Evolutionary conservation across 371 early-diverging fungal species (phyloP).

Genomic region (Dichotomocladium elegans): DNA sequence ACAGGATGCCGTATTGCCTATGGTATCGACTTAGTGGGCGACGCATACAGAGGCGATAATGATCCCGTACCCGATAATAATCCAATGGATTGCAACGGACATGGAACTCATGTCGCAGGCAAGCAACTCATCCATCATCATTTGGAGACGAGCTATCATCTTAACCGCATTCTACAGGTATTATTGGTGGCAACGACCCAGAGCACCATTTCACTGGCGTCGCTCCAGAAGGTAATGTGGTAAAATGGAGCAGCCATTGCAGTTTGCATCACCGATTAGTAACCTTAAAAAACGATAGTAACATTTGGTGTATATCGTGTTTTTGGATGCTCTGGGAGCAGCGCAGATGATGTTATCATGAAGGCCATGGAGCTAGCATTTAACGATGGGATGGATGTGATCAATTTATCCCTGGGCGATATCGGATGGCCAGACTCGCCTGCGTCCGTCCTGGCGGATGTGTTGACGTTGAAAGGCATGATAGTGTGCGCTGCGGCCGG

Average conservation of each 20-base stretch:
- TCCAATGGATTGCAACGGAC: conserved; percentile 62
- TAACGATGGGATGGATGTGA: conserved; percentile 59
- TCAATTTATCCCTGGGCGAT: conserved; percentile 42
- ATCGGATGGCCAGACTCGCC: conserved; percentile 46
- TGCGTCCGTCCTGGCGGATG: conserved; percentile 33
- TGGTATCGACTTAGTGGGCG: conserved; percentile 52
- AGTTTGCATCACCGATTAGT: background rate
- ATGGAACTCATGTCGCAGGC: conserved; percentile 64
- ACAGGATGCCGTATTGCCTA: conserved; percentile 46
- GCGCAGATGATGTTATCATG: conserved; percentile 69
- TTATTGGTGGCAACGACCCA: conserved; percentile 54
- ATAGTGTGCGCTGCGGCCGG: conserved; percentile 57
- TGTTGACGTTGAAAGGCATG: conserved; percentile 28
- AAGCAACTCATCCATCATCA: conserved; percentile 6
- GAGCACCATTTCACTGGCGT: conserved; percentile 48
- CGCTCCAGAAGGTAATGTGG: conserved; percentile 50
- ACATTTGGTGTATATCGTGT: conserved; percentile 67
- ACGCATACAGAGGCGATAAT: conserved; percentile 30
- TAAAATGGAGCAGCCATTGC: background rate
- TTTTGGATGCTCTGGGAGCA: conserved; percentile 74
- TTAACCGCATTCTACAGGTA: conserved; percentile 25
- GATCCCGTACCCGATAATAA: conserved; percentile 28
- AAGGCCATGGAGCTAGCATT: conserved; percentile 70
- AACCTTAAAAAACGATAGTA: too few relatives aligned
- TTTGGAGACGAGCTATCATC: background rate